A percentile compares a stretch with the other conserved stretches of the same genome.
These are phyloP conservation scores for Calonectria henricotiae DNA, from an alignment of 2,329 filamentous ascomycete species.

Conservation along the genomic window DNA sequence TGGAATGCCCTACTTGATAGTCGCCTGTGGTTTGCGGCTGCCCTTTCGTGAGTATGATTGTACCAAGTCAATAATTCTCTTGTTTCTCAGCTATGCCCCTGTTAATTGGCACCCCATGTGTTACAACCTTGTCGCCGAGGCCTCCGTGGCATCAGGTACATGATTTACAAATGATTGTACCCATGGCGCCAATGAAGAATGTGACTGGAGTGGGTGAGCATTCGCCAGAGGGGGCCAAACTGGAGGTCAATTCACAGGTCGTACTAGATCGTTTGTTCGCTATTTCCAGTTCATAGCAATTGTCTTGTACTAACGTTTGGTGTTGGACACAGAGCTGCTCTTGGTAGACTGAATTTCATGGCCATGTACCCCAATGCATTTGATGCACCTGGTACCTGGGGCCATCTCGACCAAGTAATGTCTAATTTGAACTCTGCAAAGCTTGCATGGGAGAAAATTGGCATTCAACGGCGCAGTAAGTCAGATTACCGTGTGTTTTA, in stretches of 20 bases:
- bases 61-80: too few relatives aligned
- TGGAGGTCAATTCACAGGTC: too few relatives aligned
- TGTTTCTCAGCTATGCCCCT: too few relatives aligned
- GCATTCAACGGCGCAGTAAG: background rate
- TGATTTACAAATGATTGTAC: too few relatives aligned
- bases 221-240: too few relatives aligned
- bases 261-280: background rate
- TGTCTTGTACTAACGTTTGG: background rate
- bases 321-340: background rate
- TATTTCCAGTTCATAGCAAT: background rate
- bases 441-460: background rate
- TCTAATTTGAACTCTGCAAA: background rate
- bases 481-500: background rate
- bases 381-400: background rate
- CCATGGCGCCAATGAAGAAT: too few relatives aligned
- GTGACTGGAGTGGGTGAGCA: too few relatives aligned
- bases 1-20: background rate
- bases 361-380: background rate
- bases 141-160: too few relatives aligned
- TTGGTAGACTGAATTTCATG: background rate
- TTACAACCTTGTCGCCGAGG: too few relatives aligned
- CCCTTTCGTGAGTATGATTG: background rate
- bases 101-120: too few relatives aligned
- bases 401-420: background rate
- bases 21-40: background rate